These are phyloP conservation scores for Zangia roseola DNA, from an alignment of 768 basidiomycete genomes.

Conservation along the genomic window DNA sequence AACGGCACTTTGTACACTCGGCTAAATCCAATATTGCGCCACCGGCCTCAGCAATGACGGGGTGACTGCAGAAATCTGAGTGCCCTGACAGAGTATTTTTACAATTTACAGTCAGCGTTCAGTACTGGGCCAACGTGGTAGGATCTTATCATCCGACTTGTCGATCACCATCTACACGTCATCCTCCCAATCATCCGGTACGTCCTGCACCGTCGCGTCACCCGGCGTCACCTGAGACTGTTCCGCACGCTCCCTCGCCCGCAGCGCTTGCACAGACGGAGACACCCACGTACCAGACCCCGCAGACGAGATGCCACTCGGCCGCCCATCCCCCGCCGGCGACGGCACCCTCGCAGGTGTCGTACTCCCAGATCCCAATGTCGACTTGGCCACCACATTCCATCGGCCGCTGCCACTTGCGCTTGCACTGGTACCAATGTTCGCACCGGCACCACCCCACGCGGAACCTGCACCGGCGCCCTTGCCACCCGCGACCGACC, in stretches of 20 bases:
- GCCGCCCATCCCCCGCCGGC: constrained; percentile 10
- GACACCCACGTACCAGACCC: constrained; percentile 20
- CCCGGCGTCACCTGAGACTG: background rate
- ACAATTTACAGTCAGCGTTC: no score
- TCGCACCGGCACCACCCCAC: background rate
- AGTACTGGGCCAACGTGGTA: no score
- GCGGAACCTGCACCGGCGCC: constrained; percentile 3
- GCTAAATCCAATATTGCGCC: no score
- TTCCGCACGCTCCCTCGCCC: constrained; percentile 2
- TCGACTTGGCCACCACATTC: constrained; percentile 20
- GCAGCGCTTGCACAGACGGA: constrained; percentile 17
- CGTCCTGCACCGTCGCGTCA: constrained; percentile 11
- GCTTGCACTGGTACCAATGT: background rate
- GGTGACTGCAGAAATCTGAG: no score
- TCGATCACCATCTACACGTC: constrained; percentile 31
- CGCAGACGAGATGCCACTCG: no score
- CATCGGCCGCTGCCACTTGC: constrained; percentile 9
- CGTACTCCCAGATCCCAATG: constrained; percentile 4
- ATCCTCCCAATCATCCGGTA: constrained; percentile 61
- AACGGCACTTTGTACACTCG: no score
- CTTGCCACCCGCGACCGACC: constrained; percentile 24
- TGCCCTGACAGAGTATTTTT: no score
- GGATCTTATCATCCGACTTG: no score
- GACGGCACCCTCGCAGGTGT: constrained; percentile 20
- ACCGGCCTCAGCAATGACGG: no score